A percentile compares a stretch with the other conserved stretches of the same genome.
Conservation (phyloP, 345 rosid species). For the Ceriops tagal region DNA sequence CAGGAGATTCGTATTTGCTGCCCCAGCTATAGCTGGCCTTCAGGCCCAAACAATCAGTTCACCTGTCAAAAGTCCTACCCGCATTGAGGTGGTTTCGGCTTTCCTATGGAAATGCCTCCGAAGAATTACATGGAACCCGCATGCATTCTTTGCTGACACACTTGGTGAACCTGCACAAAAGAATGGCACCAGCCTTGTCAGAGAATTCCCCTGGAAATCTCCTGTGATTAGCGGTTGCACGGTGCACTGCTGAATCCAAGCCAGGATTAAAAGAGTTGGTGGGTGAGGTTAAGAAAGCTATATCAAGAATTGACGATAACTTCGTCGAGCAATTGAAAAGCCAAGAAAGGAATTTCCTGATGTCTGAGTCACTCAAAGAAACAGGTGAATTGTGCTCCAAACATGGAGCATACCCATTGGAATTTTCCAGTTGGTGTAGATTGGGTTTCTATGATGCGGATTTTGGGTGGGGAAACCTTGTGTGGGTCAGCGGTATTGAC, state of each 20-base stretch:
- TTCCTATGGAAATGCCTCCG: constrained; percentile 29
- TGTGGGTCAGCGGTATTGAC: constrained; percentile 36
- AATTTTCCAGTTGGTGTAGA: constrained; percentile 41
- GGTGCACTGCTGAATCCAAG: background rate
- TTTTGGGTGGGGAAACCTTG: constrained; percentile 47
- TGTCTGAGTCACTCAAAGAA: constrained; percentile 17
- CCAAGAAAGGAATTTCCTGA: constrained; percentile 9
- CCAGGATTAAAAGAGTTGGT: constrained; percentile 23
- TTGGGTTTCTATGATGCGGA: constrained; percentile 28
- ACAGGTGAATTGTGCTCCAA: constrained; percentile 4
- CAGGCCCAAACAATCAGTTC: constrained; percentile 1
- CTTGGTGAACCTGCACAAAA: constrained; percentile 34
- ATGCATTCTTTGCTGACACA: constrained; percentile 29
- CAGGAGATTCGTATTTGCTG: constrained; percentile 17
- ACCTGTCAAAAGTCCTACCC: constrained; percentile 14
- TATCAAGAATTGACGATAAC: constrained; percentile 27
- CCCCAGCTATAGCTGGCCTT: background rate
- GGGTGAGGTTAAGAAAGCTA: constrained; percentile 21
- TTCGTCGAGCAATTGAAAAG: constrained; percentile 21
- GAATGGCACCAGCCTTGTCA: constrained; percentile 23
- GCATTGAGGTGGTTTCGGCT: constrained; percentile 19
- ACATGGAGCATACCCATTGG: constrained; percentile 22
- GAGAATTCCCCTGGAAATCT: constrained; percentile 30
- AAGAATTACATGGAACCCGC: constrained; percentile 5
- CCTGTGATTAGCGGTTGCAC: constrained; percentile 32